These are phyloP conservation scores for Calonectria hongkongensis DNA, from an alignment of 2,329 filamentous ascomycete species.

Conservation along the genomic window DNA sequence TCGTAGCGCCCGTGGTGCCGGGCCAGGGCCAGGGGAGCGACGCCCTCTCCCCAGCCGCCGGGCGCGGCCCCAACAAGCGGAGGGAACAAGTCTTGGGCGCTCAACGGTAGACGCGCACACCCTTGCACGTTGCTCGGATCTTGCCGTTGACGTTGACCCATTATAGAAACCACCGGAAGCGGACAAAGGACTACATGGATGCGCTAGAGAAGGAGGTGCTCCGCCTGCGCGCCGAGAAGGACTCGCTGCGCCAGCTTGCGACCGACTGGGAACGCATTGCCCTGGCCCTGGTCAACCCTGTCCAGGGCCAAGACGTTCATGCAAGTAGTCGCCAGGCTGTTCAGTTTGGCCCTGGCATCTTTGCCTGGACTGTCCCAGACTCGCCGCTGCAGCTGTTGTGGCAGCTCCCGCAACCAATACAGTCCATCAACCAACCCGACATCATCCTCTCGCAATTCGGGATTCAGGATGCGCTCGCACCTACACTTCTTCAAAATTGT, in stretches of 20 bases:
- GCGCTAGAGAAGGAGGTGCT: slow-evolving; percentile 27
- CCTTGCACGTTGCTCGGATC: slow-evolving; percentile 1
- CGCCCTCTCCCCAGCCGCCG: not conserved
- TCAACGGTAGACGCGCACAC: slow-evolving; percentile 7
- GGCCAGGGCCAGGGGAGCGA: not conserved
- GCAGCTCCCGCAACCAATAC: slow-evolving; percentile 12
- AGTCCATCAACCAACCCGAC: slow-evolving; percentile 1
- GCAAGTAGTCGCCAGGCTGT: not conserved
- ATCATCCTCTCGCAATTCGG: slow-evolving; percentile 11
- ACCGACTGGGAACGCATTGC: slow-evolving; percentile 22
- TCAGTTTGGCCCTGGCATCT: slow-evolving; percentile 9
- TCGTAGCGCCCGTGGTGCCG: slow-evolving; percentile 3
- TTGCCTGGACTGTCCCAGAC: slow-evolving; percentile 11
- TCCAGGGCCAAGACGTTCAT: not conserved
- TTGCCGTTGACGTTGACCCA: not conserved
- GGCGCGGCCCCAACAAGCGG: slow-evolving; percentile 7
- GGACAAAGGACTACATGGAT: slow-evolving; percentile 28
- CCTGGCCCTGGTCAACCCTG: slow-evolving; percentile 10
- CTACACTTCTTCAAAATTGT: slow-evolving; percentile 21
- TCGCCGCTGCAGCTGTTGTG: slow-evolving; percentile 3
- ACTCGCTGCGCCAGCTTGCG: slow-evolving; percentile 17
- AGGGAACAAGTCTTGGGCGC: slow-evolving; percentile 21
- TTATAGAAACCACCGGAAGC: slow-evolving; percentile 24
- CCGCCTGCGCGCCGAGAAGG: slow-evolving; percentile 14
- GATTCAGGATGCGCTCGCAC: not conserved